Evolutionary conservation across 495 filamentous ascomycete species (phyloP).

Genomic region (Astrothelium subdiscretum): DNA sequence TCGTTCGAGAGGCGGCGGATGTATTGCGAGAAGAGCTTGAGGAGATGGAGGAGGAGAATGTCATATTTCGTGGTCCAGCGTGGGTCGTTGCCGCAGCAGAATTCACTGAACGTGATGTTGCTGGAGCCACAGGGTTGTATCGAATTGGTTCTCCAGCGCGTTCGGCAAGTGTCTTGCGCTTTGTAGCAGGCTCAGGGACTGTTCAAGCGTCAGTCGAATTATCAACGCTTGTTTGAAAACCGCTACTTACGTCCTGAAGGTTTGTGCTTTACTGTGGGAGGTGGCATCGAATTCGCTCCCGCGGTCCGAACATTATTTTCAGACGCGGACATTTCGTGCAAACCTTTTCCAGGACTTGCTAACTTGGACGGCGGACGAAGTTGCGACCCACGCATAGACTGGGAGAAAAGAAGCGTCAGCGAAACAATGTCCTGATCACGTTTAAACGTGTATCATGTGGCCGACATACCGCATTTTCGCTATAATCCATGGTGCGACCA

Average conservation of each 20-base stretch:
- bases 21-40: constrained; percentile 15
- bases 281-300: constrained; percentile 41
- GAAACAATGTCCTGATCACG: too few relatives aligned
- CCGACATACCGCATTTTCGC: not conserved
- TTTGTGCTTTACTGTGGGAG: constrained; percentile 17
- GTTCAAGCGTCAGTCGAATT: not conserved
- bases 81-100: constrained; percentile 29
- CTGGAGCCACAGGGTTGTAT: constrained; percentile 29
- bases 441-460: too few relatives aligned
- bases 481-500: not conserved
- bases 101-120: constrained; percentile 27
- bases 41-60: constrained; percentile 27
- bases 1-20: constrained; percentile 6
- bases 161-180: constrained; percentile 48
- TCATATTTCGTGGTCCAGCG: constrained; percentile 23
- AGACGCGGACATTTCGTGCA: constrained; percentile 52
- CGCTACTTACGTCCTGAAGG: not conserved
- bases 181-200: constrained; percentile 37
- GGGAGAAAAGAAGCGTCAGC: not conserved
- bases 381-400: not conserved
- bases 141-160: constrained; percentile 40
- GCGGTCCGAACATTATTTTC: constrained; percentile 55
- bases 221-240: not conserved
- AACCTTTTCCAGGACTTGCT: constrained; percentile 21
- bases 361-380: constrained; percentile 25